phyloP scores from a whole-genome alignment of 1,284 basidiomycete species.

The Hymenochaete sp. region DNA sequence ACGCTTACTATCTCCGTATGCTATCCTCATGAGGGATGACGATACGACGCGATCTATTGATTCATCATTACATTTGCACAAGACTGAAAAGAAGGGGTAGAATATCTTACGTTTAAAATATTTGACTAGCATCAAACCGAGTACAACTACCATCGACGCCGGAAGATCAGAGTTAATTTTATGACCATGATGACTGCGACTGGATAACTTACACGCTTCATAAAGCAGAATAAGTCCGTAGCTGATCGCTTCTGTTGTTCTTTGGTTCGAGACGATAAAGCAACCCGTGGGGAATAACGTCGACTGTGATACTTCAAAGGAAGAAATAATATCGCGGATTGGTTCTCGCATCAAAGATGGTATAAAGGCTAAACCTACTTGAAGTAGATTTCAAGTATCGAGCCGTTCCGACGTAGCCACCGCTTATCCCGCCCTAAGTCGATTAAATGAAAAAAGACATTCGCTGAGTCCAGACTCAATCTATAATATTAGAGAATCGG shows the following conservation, averaged over 20 bases:
- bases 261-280: neutral
- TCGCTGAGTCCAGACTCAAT: neutral
- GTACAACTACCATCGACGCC: neutral
- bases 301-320: neutral
- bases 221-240: conserved; percentile 6
- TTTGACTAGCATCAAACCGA: conserved; percentile 7
- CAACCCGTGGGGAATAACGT: neutral
- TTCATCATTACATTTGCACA: too few relatives aligned
- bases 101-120: neutral
- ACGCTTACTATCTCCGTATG: conserved; percentile 6
- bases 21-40: conserved; percentile 3
- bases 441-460: neutral
- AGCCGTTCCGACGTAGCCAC: conserved; percentile 5
- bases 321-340: neutral
- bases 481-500: neutral
- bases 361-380: neutral
- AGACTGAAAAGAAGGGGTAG: neutral
- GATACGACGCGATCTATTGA: neutral
- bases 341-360: neutral
- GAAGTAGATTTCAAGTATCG: neutral
- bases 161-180: neutral
- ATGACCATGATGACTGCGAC: too few relatives aligned
- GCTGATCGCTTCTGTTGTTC: conserved; percentile 5
- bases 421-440: conserved; percentile 1
- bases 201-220: conserved; percentile 2